These are phyloP conservation scores for Pichia norvegensis DNA, from an alignment of 1,139 yeast genomes.

Conservation along the genomic window DNA sequence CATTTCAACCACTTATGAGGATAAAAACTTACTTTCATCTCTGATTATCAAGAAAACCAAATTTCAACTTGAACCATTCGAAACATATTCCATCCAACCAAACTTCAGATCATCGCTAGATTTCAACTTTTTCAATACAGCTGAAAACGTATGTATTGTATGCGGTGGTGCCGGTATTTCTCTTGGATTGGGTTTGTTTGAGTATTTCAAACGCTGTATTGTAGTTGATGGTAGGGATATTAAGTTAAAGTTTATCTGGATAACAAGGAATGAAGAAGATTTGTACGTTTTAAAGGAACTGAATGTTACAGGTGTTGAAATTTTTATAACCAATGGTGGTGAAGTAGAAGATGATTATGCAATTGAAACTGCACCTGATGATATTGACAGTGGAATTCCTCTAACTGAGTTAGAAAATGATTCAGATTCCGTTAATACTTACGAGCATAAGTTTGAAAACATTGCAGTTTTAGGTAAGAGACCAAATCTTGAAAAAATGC, in stretches of 20 bases:
- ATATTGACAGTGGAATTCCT: conserved; percentile 4
- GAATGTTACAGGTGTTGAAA: conserved; percentile 29
- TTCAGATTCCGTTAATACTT: conserved; percentile 4
- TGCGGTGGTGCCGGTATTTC: conserved; percentile 90
- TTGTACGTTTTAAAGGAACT: conserved; percentile 33
- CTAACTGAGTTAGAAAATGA: conserved; percentile 2
- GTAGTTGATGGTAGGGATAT: conserved; percentile 19
- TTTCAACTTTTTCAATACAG: conserved; percentile 33
- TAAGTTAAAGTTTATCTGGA: conserved; percentile 41
- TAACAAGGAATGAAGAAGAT: conserved; percentile 40
- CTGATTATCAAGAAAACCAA: conserved; percentile 31
- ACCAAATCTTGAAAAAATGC: conserved; percentile 34
- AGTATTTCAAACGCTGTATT: conserved; percentile 30
- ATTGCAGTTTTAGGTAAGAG: conserved; percentile 8
- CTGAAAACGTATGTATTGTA: conserved; percentile 48
- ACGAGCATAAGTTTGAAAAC: conserved; percentile 9
- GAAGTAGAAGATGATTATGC: conserved; percentile 8
- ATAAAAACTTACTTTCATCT: conserved; percentile 20
- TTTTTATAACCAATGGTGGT: conserved; percentile 29
- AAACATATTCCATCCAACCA: conserved; percentile 34
- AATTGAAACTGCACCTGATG: conserved; percentile 3
- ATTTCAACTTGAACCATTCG: conserved; percentile 31
- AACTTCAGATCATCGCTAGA: conserved; percentile 30
- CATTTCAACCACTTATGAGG: conserved; percentile 60
- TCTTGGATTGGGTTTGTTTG: conserved; percentile 55